A percentile compares a stretch with the other conserved stretches of the same genome.
Conservation (phyloP, 352 stramenopile species). For the Poterioochromonas sp. region DNA sequence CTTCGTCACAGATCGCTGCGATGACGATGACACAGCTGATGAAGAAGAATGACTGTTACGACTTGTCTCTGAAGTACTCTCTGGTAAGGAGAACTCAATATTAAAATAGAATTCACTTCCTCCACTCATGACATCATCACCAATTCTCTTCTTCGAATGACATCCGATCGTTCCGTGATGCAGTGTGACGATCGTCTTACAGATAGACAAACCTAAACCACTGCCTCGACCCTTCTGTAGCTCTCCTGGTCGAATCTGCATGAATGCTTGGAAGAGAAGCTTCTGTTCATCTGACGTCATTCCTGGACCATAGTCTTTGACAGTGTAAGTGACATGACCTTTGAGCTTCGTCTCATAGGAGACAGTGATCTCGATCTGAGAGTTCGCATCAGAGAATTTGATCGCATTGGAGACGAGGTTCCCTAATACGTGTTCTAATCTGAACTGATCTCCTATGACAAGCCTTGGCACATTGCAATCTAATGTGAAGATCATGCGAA, state of each 20-base stretch:
- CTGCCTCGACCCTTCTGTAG: conserved; percentile 23
- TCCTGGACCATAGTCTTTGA: conserved; percentile 5
- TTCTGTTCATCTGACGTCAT: conserved; percentile 15
- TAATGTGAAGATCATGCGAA: neutral
- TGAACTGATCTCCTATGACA: conserved; percentile 14
- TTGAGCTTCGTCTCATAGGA: neutral
- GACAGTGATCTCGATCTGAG: neutral
- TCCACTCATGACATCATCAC: neutral
- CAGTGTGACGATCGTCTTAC: conserved; percentile 21
- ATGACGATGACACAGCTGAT: too few relatives aligned
- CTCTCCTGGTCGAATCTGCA: conserved; percentile 21
- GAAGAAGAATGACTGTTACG: too few relatives aligned
- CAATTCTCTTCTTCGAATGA: neutral
- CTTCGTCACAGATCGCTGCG: too few relatives aligned
- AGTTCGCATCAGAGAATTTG: conserved; percentile 15
- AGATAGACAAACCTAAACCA: conserved; percentile 29
- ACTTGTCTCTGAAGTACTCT: too few relatives aligned
- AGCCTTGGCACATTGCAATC: neutral
- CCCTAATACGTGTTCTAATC: conserved; percentile 19
- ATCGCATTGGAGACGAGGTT: conserved; percentile 30
- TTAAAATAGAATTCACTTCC: neutral
- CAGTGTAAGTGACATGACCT: neutral
- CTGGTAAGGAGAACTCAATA: neutral
- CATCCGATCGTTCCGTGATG: conserved; percentile 18
- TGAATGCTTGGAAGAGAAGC: conserved; percentile 7